A percentile compares a stretch with the other conserved stretches of the same genome.
phyloP scores from a whole-genome alignment of 108 stramenopile species.

The Cyclostephanos tholiformis region DNA sequence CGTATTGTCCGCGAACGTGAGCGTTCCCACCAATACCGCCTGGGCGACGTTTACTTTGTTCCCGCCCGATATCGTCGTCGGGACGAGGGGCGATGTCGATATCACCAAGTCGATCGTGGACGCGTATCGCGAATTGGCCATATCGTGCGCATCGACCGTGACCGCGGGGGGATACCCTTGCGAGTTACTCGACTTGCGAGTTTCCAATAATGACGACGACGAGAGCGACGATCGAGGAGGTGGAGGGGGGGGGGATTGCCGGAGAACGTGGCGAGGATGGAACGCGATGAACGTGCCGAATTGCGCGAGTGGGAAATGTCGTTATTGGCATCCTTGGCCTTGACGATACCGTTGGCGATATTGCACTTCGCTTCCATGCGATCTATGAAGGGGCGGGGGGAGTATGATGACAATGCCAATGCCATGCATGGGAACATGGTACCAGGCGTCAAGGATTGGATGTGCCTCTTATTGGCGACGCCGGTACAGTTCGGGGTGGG shows the following conservation, averaged over 20 bases:
- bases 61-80: too few relatives aligned
- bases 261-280: slow-evolving; percentile 38
- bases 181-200: slow-evolving; percentile 35
- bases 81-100: too few relatives aligned
- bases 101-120: too few relatives aligned
- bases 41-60: too few relatives aligned
- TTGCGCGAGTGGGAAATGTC: slow-evolving; percentile 52
- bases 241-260: neutral
- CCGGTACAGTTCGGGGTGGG: slow-evolving; percentile 92
- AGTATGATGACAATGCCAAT: too few relatives aligned
- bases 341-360: slow-evolving; percentile 62
- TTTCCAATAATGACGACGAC: neutral
- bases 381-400: slow-evolving; percentile 16
- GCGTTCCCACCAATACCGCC: too few relatives aligned
- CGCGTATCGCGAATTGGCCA: slow-evolving; percentile 30
- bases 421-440: slow-evolving; percentile 10
- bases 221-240: slow-evolving; percentile 6
- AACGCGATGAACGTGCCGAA: slow-evolving; percentile 54
- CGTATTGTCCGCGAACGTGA: too few relatives aligned
- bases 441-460: slow-evolving; percentile 35
- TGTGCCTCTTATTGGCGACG: slow-evolving; percentile 64
- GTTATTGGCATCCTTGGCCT: slow-evolving; percentile 35
- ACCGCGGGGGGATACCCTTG: slow-evolving; percentile 61
- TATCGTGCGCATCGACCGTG: slow-evolving; percentile 49
- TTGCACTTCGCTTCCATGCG: slow-evolving; percentile 48